Percentiles rank a stretch among this genome's conserved stretches.
Evolutionary conservation across 2,329 filamentous ascomycete genomes (phyloP).

Genomic region (Aspergillus pseudonomiae): DNA sequence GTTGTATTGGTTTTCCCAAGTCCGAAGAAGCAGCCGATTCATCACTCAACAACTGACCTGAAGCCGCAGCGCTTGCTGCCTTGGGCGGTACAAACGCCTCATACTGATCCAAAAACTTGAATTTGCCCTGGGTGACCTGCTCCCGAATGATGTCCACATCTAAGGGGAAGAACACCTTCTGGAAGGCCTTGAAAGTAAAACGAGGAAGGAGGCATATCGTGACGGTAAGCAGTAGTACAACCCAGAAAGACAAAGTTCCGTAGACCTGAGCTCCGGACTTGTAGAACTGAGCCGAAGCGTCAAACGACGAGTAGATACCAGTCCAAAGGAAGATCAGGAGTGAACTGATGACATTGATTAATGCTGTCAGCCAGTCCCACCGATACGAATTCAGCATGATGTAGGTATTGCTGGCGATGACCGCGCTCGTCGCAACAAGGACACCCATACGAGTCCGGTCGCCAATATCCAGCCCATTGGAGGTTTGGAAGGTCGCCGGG

Average conservation of each 20-base stretch:
- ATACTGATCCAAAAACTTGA: conserved; percentile 69
- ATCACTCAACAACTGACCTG: conserved; percentile 42
- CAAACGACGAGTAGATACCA: conserved; percentile 74
- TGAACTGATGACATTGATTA: conserved; percentile 80
- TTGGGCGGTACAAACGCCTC: conserved; percentile 56
- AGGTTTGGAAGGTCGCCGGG: conserved; percentile 67
- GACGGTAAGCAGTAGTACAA: conserved; percentile 74
- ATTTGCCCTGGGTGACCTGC: conserved; percentile 81
- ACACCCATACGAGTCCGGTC: conserved; percentile 85
- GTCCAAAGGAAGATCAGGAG: conserved; percentile 95
- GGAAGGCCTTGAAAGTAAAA: conserved; percentile 81
- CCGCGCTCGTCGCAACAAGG: conserved; percentile 80
- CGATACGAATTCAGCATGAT: conserved; percentile 95
- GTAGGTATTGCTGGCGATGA: conserved; percentile 90
- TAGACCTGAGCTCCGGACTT: conserved; percentile 78
- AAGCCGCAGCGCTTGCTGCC: conserved; percentile 42
- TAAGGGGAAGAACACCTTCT: conserved; percentile 91
- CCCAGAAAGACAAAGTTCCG: conserved; percentile 82
- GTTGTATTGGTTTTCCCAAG: conserved; percentile 54
- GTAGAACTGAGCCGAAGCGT: conserved; percentile 68
- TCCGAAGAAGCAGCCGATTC: conserved; percentile 45
- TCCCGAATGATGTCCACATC: conserved; percentile 97
- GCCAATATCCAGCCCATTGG: conserved; percentile 73
- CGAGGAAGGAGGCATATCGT: conserved; percentile 84
- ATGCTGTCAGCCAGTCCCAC: conserved; percentile 94